Evolutionary conservation across 2,329 filamentous ascomycete species (phyloP).

Genomic region (Dichotomopilus funicola): DNA sequence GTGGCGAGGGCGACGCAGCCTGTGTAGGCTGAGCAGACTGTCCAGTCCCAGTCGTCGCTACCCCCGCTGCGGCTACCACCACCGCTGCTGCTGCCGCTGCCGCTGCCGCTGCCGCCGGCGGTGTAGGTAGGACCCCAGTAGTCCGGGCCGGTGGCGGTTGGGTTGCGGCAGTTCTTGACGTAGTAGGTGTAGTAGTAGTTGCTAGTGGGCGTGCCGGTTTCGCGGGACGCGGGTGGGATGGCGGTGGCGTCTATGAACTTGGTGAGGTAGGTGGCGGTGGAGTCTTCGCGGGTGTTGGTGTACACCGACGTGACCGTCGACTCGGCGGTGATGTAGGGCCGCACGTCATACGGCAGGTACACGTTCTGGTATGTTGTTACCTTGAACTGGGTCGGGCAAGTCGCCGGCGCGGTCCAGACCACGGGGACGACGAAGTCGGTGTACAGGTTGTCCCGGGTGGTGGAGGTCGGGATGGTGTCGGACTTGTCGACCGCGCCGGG

Average conservation of each 20-base stretch:
- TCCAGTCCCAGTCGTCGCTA: not conserved
- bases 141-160: constrained; percentile 2
- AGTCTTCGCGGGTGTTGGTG: not conserved
- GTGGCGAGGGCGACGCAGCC: constrained; percentile 9
- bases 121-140: not conserved
- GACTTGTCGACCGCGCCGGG: not conserved
- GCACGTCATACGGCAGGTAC: constrained; percentile 15
- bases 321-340: constrained; percentile 6
- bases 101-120: not conserved
- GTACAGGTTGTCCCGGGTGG: not conserved
- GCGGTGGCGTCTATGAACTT: constrained; percentile 1
- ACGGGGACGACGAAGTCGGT: constrained; percentile 9
- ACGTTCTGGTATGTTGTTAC: constrained; percentile 16
- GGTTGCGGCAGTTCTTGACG: constrained; percentile 12
- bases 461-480: constrained; percentile 1
- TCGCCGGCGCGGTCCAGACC: constrained; percentile 22
- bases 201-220: not conserved
- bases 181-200: constrained; percentile 10
- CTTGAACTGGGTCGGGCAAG: constrained; percentile 27
- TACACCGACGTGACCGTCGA: constrained; percentile 5
- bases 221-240: not conserved
- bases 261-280: not conserved
- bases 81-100: not conserved
- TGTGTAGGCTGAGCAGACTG: constrained; percentile 5
- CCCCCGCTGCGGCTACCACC: not conserved